Conservation (phyloP, 331 rosid genomes). For the Saraca asoca region DNA sequence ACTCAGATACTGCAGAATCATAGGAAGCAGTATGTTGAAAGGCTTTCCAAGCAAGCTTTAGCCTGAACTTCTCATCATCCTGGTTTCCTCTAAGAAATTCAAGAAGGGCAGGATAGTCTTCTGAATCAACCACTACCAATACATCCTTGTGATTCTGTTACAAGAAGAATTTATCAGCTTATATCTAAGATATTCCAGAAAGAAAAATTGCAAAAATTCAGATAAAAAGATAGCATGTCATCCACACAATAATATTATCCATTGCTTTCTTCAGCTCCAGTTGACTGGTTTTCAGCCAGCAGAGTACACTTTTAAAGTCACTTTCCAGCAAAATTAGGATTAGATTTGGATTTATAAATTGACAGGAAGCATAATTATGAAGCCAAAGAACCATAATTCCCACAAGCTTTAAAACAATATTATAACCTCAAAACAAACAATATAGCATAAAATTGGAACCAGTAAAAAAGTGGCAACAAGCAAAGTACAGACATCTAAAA, state of each 20-base stretch:
- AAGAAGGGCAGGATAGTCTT: conserved; percentile 73
- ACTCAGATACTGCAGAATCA: conserved; percentile 89
- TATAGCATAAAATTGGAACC: neutral
- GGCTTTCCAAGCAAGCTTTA: conserved; percentile 93
- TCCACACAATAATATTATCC: neutral
- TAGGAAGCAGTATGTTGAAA: conserved; percentile 87
- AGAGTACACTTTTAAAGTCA: conserved; percentile 6
- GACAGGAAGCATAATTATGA: neutral
- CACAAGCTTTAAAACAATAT: neutral
- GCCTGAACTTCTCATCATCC: conserved; percentile 62
- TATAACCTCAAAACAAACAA: conserved; percentile 1
- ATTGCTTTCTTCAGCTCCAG: neutral
- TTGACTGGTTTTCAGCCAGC: conserved; percentile 6
- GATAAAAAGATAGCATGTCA: conserved; percentile 15
- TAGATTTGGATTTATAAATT: neutral
- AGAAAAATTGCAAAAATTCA: neutral
- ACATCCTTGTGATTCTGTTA: conserved; percentile 90
- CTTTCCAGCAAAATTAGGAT: neutral
- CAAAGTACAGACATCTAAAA: neutral
- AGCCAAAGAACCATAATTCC: neutral
- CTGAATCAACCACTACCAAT: conserved; percentile 84
- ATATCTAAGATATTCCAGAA: conserved; percentile 5
- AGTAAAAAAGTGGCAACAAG: neutral
- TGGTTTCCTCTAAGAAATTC: conserved; percentile 69
- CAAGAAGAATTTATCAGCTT: conserved; percentile 31